These are phyloP conservation scores for Scolecobasidium constrictum DNA, from an alignment of 2,329 filamentous ascomycete genomes.

Conservation along the genomic window DNA sequence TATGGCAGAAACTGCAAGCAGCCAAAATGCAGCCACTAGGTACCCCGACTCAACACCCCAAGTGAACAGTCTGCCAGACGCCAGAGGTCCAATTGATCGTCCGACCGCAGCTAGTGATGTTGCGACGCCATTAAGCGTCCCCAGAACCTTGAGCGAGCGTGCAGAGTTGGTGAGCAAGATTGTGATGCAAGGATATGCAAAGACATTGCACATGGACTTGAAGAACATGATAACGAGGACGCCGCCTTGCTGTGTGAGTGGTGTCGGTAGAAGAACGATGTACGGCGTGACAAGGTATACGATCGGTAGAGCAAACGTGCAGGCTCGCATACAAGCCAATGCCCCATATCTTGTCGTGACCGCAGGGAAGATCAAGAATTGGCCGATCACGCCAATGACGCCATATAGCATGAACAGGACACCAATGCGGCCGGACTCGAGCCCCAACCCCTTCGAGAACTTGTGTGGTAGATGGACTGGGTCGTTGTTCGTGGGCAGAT, in stretches of 20 bases:
- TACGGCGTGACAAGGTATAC: slow-evolving; percentile 74
- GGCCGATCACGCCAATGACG: slow-evolving; percentile 67
- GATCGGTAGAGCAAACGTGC: slow-evolving; percentile 59
- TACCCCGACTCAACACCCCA: slow-evolving; percentile 8
- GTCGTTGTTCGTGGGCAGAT: slow-evolving; percentile 54
- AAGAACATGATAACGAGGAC: slow-evolving; percentile 52
- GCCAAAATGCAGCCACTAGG: not conserved
- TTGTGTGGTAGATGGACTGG: slow-evolving; percentile 60
- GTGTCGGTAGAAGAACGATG: slow-evolving; percentile 50
- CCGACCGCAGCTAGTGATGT: slow-evolving; percentile 8
- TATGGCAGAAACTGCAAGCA: slow-evolving; percentile 6
- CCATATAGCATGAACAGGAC: slow-evolving; percentile 79
- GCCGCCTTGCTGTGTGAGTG: slow-evolving; percentile 36
- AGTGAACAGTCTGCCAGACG: slow-evolving; percentile 5
- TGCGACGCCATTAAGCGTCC: slow-evolving; percentile 10
- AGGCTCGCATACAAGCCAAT: slow-evolving; percentile 57
- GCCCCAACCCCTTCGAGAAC: slow-evolving; percentile 73
- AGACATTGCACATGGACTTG: slow-evolving; percentile 5
- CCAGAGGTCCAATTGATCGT: slow-evolving; percentile 7
- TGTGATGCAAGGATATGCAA: slow-evolving; percentile 9
- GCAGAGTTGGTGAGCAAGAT: slow-evolving; percentile 10
- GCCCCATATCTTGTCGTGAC: slow-evolving; percentile 64
- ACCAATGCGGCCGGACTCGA: slow-evolving; percentile 64
- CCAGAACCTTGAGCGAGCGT: slow-evolving; percentile 1
- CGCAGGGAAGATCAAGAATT: slow-evolving; percentile 76